Evolutionary conservation across 768 basidiomycete genomes (phyloP).

Genomic region (Lactifluus echinatus): DNA sequence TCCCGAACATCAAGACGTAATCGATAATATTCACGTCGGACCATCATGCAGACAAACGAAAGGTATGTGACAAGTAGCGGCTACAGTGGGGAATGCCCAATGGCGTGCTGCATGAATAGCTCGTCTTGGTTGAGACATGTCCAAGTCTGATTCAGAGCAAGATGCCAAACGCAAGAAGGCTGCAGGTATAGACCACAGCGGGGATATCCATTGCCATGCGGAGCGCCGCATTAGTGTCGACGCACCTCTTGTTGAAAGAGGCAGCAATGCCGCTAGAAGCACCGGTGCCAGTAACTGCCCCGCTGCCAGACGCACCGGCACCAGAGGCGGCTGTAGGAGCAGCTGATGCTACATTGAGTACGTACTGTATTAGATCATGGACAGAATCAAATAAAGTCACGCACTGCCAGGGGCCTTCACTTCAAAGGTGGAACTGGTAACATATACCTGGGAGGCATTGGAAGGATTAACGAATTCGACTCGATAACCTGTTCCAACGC

Average conservation of each 20-base stretch:
- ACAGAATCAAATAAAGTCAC: conserved; percentile 16
- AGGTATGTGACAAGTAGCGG: neutral
- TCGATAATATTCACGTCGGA: conserved; percentile 1
- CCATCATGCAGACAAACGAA: neutral
- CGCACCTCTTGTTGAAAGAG: neutral
- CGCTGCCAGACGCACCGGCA: neutral
- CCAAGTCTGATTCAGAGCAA: neutral
- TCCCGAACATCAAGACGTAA: conserved; percentile 9
- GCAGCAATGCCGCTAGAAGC: neutral
- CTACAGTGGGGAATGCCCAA: neutral
- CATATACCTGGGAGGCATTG: conserved; percentile 29
- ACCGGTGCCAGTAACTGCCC: neutral
- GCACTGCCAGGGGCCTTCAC: conserved; percentile 33
- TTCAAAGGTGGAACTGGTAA: conserved; percentile 28
- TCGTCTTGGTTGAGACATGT: neutral
- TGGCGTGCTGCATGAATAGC: neutral
- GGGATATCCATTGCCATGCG: neutral
- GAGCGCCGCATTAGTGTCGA: neutral
- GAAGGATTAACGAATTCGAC: conserved; percentile 31
- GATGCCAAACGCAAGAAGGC: neutral
- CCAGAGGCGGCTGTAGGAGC: conserved; percentile 2
- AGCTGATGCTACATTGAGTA: conserved; percentile 5
- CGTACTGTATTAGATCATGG: neutral
- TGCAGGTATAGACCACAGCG: conserved; percentile 3
- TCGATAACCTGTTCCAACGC: conserved; percentile 24